phyloP scores from a whole-genome alignment of 305 asterid species.

The Euphrasia arctica region DNA sequence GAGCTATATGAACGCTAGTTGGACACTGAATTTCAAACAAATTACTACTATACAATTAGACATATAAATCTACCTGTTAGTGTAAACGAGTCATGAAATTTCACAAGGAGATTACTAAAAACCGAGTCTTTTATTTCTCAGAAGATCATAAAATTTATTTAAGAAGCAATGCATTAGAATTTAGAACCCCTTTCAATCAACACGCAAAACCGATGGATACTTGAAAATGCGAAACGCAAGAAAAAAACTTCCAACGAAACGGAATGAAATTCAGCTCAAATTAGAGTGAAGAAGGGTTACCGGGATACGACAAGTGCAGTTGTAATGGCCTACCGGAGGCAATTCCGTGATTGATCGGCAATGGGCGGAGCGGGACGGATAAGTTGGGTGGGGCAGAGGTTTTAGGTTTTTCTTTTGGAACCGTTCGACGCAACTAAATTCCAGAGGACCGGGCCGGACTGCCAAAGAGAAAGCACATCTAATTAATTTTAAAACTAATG shows the following conservation, averaged over 20 bases:
- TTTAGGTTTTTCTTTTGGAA: not conserved
- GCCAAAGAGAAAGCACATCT: too few relatives aligned
- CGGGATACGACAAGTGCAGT: not conserved
- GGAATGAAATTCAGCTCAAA: not conserved
- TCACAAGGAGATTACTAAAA: not conserved
- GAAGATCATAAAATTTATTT: not conserved
- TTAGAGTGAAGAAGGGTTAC: not conserved
- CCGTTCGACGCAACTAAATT: not conserved
- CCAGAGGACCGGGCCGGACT: too few relatives aligned
- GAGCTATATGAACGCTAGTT: not conserved
- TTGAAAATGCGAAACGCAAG: constrained; percentile 1
- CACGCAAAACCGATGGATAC: not conserved
- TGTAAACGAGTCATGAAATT: not conserved
- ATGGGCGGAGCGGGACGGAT: not conserved
- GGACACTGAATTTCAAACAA: not conserved
- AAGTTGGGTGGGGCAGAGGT: not conserved
- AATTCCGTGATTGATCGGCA: not conserved
- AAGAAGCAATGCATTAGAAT: not conserved
- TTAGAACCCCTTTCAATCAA: not conserved
- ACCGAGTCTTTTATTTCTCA: not conserved
- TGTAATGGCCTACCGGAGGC: not conserved
- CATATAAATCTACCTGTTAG: not conserved
- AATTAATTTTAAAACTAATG: too few relatives aligned
- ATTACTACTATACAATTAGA: not conserved
- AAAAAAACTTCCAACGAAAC: not conserved